Percentiles rank a stretch among this genome's conserved stretches.
phyloP scores from a whole-genome alignment of 2,329 filamentous ascomycete species.

The Aspergillus proliferans region DNA sequence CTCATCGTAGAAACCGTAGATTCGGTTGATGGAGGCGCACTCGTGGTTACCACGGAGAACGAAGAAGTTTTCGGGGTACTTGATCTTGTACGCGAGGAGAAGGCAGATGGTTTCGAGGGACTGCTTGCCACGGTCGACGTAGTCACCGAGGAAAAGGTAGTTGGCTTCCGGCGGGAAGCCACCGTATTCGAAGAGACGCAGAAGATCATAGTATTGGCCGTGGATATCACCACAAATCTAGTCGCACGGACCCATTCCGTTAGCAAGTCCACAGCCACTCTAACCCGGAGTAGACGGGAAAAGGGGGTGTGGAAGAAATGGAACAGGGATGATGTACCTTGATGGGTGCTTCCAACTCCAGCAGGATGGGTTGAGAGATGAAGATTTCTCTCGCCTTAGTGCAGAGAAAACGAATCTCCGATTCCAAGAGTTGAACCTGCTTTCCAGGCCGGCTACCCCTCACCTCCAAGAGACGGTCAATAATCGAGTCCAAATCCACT shows the following conservation, averaged over 20 bases:
- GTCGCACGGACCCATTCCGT: not conserved
- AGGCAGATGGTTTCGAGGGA: conserved; percentile 98
- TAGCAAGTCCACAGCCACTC: not conserved
- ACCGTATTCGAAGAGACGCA: conserved; percentile 96
- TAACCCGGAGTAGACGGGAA: not conserved
- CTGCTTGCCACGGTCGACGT: conserved; percentile 98
- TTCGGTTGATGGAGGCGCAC: conserved; percentile 96
- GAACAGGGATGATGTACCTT: conserved; percentile 59
- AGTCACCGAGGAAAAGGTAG: conserved; percentile 98
- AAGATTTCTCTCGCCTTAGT: conserved; percentile 99
- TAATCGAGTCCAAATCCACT: conserved; percentile 98
- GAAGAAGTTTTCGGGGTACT: conserved; percentile 99
- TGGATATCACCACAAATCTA: conserved; percentile 99
- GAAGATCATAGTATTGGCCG: conserved; percentile 96
- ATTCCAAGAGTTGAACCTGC: conserved; percentile 93
- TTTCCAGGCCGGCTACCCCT: conserved; percentile 96
- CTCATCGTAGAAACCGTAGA: conserved; percentile 99
- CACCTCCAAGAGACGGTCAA: conserved; percentile 95
- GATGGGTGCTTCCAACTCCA: conserved; percentile 96
- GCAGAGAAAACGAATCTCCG: conserved; percentile 94
- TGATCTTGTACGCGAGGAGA: conserved; percentile 97
- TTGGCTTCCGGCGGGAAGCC: conserved; percentile 98
- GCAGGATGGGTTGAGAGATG: conserved; percentile 95
- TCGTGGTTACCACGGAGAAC: conserved; percentile 98
- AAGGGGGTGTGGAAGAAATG: not conserved